These are phyloP conservation scores for Chaetoscypha palmicola DNA, from an alignment of 2,329 filamentous ascomycete species.

Conservation along the genomic window DNA sequence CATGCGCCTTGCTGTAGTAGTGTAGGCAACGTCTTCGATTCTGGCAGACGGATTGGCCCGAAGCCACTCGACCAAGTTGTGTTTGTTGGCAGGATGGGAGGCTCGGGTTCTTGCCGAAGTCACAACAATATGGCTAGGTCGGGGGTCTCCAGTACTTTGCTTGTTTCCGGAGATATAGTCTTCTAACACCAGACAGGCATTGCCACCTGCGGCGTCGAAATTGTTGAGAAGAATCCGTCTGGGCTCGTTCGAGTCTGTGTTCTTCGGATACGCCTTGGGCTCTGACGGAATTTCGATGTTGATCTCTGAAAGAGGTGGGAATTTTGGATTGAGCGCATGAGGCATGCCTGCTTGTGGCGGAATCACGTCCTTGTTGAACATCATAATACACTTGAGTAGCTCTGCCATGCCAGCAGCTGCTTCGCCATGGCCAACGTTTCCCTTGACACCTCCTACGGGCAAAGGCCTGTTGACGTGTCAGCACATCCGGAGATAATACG, in stretches of 20 bases:
- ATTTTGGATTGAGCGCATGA: slow-evolving; percentile 24
- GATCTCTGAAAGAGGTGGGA: slow-evolving; percentile 29
- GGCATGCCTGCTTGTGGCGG: slow-evolving; percentile 22
- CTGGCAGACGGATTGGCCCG: neutral
- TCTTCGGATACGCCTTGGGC: slow-evolving; percentile 20
- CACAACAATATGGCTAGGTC: slow-evolving; percentile 35
- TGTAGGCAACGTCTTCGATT: slow-evolving; percentile 12
- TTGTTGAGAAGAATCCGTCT: slow-evolving; percentile 44
- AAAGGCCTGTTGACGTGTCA: no score
- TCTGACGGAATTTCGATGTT: slow-evolving; percentile 34
- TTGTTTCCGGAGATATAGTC: slow-evolving; percentile 12
- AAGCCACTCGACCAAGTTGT: slow-evolving; percentile 3
- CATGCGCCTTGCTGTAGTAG: slow-evolving; percentile 38
- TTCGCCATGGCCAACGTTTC: slow-evolving; percentile 30
- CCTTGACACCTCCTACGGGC: slow-evolving; percentile 34
- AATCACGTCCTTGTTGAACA: slow-evolving; percentile 21
- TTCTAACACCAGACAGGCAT: slow-evolving; percentile 17
- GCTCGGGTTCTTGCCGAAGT: slow-evolving; percentile 37
- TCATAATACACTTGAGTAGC: slow-evolving; percentile 25
- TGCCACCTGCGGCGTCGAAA: slow-evolving; percentile 33
- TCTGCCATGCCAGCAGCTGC: slow-evolving; percentile 23
- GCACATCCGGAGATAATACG: no score
- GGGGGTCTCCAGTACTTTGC: slow-evolving; percentile 37
- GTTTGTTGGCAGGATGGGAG: slow-evolving; percentile 8
- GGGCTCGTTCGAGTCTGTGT: slow-evolving; percentile 29